phyloP scores from a whole-genome alignment of 768 basidiomycete genomes.

The Strobilomyces echinocephalus region DNA sequence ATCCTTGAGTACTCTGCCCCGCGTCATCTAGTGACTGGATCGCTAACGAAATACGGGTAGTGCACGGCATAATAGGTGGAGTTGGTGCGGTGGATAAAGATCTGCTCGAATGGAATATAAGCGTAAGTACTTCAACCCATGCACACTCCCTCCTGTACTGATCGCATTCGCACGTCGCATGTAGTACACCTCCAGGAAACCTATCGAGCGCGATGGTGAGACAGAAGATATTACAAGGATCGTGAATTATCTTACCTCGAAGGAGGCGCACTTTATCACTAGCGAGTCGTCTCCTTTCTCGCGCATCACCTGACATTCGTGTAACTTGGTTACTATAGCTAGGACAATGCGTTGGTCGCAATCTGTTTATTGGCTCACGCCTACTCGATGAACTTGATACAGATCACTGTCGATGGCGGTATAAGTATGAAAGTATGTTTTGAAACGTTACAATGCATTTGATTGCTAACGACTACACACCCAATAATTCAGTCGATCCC shows the following conservation, averaged over 20 bases:
- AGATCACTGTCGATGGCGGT: conserved; percentile 23
- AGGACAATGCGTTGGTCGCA: conserved; percentile 25
- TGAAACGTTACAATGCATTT: too few relatives aligned
- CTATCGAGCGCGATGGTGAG: conserved; percentile 17
- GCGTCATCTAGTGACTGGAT: too few relatives aligned
- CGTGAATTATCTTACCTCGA: conserved; percentile 35
- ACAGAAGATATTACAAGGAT: conserved; percentile 34
- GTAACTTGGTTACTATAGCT: not conserved
- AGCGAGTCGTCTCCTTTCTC: conserved; percentile 17
- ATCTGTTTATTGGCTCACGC: too few relatives aligned
- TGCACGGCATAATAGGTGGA: too few relatives aligned
- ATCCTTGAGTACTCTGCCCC: conserved; percentile 35
- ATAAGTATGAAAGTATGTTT: not conserved
- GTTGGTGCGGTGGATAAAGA: not conserved
- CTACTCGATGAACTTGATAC: not conserved
- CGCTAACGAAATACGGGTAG: too few relatives aligned
- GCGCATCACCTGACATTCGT: not conserved
- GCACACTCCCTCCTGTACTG: not conserved
- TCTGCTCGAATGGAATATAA: not conserved
- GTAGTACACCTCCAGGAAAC: not conserved
- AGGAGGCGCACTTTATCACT: conserved; percentile 35
- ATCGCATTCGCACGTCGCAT: not conserved
- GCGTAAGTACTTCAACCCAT: conserved; percentile 4
- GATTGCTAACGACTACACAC: too few relatives aligned
- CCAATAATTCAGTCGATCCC: too few relatives aligned